phyloP scores from a whole-genome alignment of 108 stramenopile genomes.

The Aurantiochytrium sp. region DNA sequence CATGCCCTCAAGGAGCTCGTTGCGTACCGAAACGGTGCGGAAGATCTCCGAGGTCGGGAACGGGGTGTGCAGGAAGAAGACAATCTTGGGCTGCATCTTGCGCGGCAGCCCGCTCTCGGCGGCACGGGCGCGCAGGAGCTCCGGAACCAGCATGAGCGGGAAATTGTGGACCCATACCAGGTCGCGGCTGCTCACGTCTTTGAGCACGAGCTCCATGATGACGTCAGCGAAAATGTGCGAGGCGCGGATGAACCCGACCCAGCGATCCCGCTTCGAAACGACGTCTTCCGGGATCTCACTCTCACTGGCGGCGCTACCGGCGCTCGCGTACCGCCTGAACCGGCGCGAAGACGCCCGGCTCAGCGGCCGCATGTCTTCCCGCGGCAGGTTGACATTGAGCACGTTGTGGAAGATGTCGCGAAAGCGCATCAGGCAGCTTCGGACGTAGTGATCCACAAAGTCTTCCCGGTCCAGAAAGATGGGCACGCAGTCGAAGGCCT shows the following conservation, averaged over 20 bases:
- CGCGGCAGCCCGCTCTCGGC: not conserved
- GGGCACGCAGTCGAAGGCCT: conserved; percentile 85
- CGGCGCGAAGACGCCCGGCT: not conserved
- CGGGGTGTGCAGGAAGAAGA: conserved; percentile 98
- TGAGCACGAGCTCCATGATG: conserved; percentile 73
- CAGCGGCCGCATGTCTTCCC: not conserved
- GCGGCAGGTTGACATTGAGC: conserved; percentile 63
- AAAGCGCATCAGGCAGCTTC: conserved; percentile 92
- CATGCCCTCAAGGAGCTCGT: conserved; percentile 86
- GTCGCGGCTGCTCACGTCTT: conserved; percentile 65
- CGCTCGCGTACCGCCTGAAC: not conserved
- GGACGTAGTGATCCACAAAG: conserved; percentile 73
- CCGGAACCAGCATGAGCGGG: conserved; percentile 88
- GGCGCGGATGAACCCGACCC: conserved; percentile 73
- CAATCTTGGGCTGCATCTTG: conserved; percentile 61
- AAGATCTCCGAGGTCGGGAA: conserved; percentile 98
- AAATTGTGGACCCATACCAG: conserved; percentile 98
- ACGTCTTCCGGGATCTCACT: not conserved
- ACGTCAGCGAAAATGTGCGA: conserved; percentile 79
- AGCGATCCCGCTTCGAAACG: conserved; percentile 42
- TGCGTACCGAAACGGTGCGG: conserved; percentile 86
- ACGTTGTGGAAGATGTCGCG: conserved; percentile 99
- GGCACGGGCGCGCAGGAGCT: conserved; percentile 49
- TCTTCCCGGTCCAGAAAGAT: conserved; percentile 72
- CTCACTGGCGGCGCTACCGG: conserved; percentile 38